Evolutionary conservation across 192 early-diverging fungal genomes (phyloP).

Genomic region (Diversispora epigaea): DNA sequence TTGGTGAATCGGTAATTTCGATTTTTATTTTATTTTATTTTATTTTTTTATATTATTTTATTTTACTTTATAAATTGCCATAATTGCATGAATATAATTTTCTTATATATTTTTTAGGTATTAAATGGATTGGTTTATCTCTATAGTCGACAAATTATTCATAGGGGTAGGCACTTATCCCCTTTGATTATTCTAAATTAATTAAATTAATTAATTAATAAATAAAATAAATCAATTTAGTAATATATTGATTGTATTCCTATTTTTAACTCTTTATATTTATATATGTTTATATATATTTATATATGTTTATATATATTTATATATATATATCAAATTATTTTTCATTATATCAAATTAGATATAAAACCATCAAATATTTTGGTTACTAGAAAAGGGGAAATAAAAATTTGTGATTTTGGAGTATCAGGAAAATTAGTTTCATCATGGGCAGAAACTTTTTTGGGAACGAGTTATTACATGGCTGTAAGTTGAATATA

Average conservation of each 20-base stretch:
- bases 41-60: neutral
- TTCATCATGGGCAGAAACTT: constrained; percentile 88
- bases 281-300: neutral
- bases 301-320: constrained; percentile 4
- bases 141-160: constrained; percentile 83
- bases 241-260: no score
- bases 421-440: constrained; percentile 91
- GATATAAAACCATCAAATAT: constrained; percentile 99
- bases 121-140: constrained; percentile 89
- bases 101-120: constrained; percentile 44
- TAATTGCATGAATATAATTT: no score
- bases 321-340: neutral
- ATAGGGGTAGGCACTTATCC: constrained; percentile 64
- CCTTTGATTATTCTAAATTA: constrained; percentile 8
- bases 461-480: constrained; percentile 96
- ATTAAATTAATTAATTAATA: no score
- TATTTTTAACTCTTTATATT: no score
- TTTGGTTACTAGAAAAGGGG: constrained; percentile 80
- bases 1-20: constrained; percentile 70
- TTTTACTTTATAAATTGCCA: constrained; percentile 2
- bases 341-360: constrained; percentile 36
- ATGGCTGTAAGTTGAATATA: constrained; percentile 76
- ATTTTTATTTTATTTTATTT: neutral
- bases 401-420: constrained; percentile 97
- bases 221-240: no score